Percentiles rank a stretch among this genome's conserved stretches.
These are phyloP conservation scores for Pseudozyma sp. DNA, from an alignment of 1,284 basidiomycete genomes.

Conservation along the genomic window DNA sequence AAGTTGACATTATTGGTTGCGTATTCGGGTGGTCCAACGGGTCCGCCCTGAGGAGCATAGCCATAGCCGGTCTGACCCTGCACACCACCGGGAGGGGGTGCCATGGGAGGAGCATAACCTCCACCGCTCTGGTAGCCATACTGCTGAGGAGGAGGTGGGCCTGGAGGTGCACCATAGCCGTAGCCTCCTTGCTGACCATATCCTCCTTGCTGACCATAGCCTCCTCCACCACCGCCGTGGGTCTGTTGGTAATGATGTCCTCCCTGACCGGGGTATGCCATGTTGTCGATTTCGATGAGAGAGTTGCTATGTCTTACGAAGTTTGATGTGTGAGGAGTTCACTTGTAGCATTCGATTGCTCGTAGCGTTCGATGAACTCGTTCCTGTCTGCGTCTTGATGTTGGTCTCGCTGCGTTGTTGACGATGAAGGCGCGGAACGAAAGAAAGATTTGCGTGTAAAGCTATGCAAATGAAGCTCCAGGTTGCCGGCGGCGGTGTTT, in stretches of 20 bases:
- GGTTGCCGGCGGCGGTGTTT: neutral
- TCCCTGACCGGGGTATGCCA: constrained; percentile 62
- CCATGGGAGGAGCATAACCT: constrained; percentile 39
- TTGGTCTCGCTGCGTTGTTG: neutral
- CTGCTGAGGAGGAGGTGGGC: constrained; percentile 31
- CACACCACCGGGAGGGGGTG: constrained; percentile 32
- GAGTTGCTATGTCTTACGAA: too few species aligned
- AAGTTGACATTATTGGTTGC: constrained; percentile 53
- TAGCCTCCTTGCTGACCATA: constrained; percentile 40
- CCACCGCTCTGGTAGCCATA: constrained; percentile 25
- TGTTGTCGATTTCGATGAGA: constrained; percentile 6
- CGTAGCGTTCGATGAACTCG: too few species aligned
- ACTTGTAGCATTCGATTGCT: too few species aligned
- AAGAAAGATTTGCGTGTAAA: neutral
- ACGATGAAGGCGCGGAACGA: neutral
- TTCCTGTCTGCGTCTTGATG: too few species aligned
- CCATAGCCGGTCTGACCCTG: constrained; percentile 51
- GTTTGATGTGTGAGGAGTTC: too few species aligned
- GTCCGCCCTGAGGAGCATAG: constrained; percentile 36
- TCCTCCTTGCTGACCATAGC: constrained; percentile 42
- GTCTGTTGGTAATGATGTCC: constrained; percentile 57
- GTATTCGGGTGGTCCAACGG: constrained; percentile 60
- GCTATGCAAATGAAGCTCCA: neutral
- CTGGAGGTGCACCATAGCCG: constrained; percentile 36
- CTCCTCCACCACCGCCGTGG: constrained; percentile 43